Base-by-base conservation (phyloP, 371 early-diverging fungal genomes). In the Syncephalastrum racemosum region DNA sequence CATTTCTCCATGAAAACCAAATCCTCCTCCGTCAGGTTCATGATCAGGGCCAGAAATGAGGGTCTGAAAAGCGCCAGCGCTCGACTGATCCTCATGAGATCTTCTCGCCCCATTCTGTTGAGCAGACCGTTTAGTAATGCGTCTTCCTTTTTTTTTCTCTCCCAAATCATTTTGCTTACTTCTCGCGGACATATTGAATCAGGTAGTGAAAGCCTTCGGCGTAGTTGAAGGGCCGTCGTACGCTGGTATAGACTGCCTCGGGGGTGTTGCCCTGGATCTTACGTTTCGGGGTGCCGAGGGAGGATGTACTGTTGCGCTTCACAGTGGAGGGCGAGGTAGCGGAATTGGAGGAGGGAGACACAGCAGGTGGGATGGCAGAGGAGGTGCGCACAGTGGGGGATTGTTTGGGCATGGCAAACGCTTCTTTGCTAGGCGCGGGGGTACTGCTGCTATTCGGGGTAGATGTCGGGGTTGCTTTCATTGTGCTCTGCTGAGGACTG, bases 11-110 rank as follows among this genome's bases (percentile, higher is more conserved):
- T 90, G 60, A 93, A 92, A 10, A 91, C 72, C 67, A 93, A 74
- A 63, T 96, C 96, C 53, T 94, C 93, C 48, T 90, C 90, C 10
- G 92, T 90, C 58, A 96, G 71, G 58, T 92, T 91, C 90, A 90
- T 91, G 65, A 93, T 90, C 60, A 89, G 75, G 6, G 94, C 92
- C 58, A 96, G 86, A 62, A 94, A 91, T 1, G 91, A 90, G 15
- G 96, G 96, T 22, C 96, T 81, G 73, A 94, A 92, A 58, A 86
- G 81, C 22, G 93, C 90, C 66, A 96, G 80, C 4, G 93, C 90
- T 31, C 90, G 80, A 70, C 92, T 90, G 24, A 96, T 91, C 23
- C 93, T 79, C 84, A 90, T 86, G 55, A 92, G 82, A 65, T 93
- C 89, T 25, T 85, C 83, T 63, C 89, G 84, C 63, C 86, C 83